A percentile compares a stretch with the other conserved stretches of the same genome.
These are phyloP conservation scores for Ogataea corticis DNA, from an alignment of 805 yeast species.

Conservation along the genomic window DNA sequence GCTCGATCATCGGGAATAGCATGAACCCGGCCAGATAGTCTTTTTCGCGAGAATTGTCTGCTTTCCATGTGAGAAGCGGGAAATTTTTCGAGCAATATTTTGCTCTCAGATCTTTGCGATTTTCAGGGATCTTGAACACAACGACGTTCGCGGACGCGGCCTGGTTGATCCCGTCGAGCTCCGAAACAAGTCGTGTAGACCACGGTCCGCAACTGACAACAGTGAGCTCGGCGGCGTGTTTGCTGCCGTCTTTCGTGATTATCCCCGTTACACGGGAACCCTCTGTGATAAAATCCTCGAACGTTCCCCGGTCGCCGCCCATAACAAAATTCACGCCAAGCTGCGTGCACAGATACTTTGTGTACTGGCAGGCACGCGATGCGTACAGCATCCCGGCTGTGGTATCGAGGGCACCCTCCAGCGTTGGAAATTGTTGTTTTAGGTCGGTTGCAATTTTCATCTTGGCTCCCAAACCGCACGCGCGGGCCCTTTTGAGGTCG, in stretches of 20 bases:
- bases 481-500: constrained; percentile 35
- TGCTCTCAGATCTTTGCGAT: constrained; percentile 33
- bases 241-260: constrained; percentile 29
- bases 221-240: constrained; percentile 27
- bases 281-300: constrained; percentile 26
- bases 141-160: constrained; percentile 39
- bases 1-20: constrained; percentile 37
- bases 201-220: constrained; percentile 36
- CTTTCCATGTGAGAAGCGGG: constrained; percentile 39
- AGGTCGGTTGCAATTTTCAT: constrained; percentile 22
- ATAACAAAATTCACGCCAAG: constrained; percentile 38
- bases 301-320: constrained; percentile 33
- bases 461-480: constrained; percentile 30
- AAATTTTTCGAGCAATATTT: constrained; percentile 36
- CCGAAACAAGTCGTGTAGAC: constrained; percentile 34
- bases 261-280: too few relatives aligned
- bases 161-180: constrained; percentile 38
- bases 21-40: constrained; percentile 34
- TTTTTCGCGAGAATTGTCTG: constrained; percentile 33
- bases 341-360: constrained; percentile 26
- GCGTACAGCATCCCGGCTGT: constrained; percentile 38
- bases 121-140: constrained; percentile 37
- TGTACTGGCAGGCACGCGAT: constrained; percentile 35
- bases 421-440: constrained; percentile 13
- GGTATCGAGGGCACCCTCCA: constrained; percentile 31